Percentiles rank a stretch among this genome's conserved stretches.
These are phyloP conservation scores for Diplodia mutila DNA, from an alignment of 2,329 filamentous ascomycete species.

Conservation along the genomic window DNA sequence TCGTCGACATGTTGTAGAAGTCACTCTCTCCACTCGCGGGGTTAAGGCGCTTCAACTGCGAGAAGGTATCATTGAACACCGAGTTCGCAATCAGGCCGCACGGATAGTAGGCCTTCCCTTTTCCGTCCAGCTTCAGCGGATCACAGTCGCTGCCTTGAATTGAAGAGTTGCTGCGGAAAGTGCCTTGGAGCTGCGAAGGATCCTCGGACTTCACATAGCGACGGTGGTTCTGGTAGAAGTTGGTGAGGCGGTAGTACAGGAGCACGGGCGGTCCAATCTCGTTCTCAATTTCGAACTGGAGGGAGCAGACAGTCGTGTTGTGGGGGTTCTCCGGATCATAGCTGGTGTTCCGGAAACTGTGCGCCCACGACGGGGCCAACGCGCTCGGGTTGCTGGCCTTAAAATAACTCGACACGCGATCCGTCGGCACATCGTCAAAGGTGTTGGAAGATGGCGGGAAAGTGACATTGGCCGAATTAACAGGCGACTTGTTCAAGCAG, in stretches of 20 bases:
- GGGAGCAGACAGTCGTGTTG: conserved; percentile 63
- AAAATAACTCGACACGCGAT: conserved; percentile 71
- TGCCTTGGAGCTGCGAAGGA: conserved; percentile 78
- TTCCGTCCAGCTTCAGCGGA: conserved; percentile 60
- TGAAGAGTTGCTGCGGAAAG: conserved; percentile 60
- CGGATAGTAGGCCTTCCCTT: conserved; percentile 80
- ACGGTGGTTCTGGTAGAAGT: conserved; percentile 99
- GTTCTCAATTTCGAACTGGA: conserved; percentile 80
- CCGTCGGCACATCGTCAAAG: conserved; percentile 58
- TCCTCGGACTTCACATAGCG: conserved; percentile 92
- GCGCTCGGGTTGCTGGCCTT: conserved; percentile 57
- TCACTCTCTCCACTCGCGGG: conserved; percentile 48
- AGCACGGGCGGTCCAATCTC: conserved; percentile 79
- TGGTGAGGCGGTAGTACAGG: conserved; percentile 93
- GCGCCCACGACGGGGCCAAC: conserved; percentile 40
- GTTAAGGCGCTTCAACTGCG: conserved; percentile 65
- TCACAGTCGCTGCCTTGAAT: conserved; percentile 74
- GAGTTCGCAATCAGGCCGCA: conserved; percentile 97
- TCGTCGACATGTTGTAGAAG: conserved; percentile 73
- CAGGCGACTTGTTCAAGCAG: conserved; percentile 65
- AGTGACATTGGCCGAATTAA: conserved; percentile 29
- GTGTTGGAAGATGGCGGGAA: conserved; percentile 31
- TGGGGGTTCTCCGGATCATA: conserved; percentile 28
- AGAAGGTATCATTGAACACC: conserved; percentile 91
- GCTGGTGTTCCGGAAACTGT: conserved; percentile 43